phyloP scores from a whole-genome alignment of 345 rosid genomes.

The Aegle marmelos region DNA sequence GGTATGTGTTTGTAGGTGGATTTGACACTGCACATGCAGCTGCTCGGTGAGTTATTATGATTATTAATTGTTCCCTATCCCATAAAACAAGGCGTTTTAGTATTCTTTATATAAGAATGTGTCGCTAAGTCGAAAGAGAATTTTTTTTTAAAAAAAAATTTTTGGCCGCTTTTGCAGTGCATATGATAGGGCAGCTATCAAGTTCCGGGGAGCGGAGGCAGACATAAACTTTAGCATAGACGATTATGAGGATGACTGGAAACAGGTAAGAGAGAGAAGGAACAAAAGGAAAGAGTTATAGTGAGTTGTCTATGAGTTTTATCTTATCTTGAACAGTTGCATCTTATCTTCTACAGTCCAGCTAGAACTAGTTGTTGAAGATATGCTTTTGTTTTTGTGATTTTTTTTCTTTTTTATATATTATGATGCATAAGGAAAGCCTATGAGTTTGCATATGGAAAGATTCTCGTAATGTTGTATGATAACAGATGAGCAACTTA shows the following conservation, averaged over 20 bases:
- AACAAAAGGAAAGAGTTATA: not conserved
- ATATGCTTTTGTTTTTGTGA: not conserved
- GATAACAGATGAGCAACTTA: constrained; percentile 72
- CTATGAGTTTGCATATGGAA: constrained; percentile 15
- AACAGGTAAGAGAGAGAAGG: constrained; percentile 55
- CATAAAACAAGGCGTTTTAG: too few species aligned
- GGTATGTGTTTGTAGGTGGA: constrained; percentile 61
- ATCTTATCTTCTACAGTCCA: constrained; percentile 35
- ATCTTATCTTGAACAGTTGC: constrained; percentile 37
- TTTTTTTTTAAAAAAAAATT: too few species aligned
- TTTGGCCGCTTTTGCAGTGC: constrained; percentile 50
- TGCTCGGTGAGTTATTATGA: constrained; percentile 60
- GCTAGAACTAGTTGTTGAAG: not conserved
- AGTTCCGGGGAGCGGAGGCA: constrained; percentile 91
- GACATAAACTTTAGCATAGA: constrained; percentile 85
- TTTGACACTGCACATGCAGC: constrained; percentile 99
- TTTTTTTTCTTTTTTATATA: constrained; percentile 11
- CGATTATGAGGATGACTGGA: constrained; percentile 84
- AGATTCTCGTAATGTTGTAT: constrained; percentile 17
- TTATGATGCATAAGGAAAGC: constrained; percentile 1
- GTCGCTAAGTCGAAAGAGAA: not conserved
- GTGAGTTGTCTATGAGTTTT: not conserved
- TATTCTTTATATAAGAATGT: not conserved
- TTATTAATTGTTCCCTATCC: not conserved
- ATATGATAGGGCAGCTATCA: constrained; percentile 95